Base-by-base conservation (phyloP, 2,329 filamentous ascomycete species). In the Erysiphe neolycopersici region DNA sequence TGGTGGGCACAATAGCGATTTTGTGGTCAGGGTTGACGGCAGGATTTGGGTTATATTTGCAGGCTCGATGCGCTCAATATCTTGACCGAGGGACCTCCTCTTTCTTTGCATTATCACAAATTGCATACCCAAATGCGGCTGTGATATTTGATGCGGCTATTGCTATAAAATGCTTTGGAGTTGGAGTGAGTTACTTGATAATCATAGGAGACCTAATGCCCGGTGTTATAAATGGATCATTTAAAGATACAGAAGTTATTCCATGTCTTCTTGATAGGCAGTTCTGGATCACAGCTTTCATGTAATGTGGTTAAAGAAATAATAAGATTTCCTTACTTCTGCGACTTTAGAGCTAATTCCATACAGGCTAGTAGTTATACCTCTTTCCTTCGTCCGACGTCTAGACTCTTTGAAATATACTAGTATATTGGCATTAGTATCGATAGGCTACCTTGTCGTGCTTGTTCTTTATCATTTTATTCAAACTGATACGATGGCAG, bases 161-260 rank as follows among this genome's bases (percentile, higher is more conserved):
- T 57, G 84, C 87, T 12, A 75, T 98, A 56, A 98, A 98, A 59
- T 98, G 89, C 61, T 98, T 98, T 57, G 89, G 89, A 33, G 89
- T 98, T 10, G 89, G 81, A 18, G 82, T 95, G 47, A 94, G 84
- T 53, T 98, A 98, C 62, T 71, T 98, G 53, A 98, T 98, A 56
- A 95, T 98, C 55, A 95, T 98, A 52, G 89, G 89, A 42, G 89
- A 98, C 58, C 64, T 98, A 48, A 98, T 98, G 89, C 89, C 89
- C 0, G 87, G 84, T 35, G 89, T 98, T 10, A 75, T 89, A 19
- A 64, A 73, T 47, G 89, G 85, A 4, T 87, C 98, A 59, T 71
- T 73, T 47, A 67, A 70, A 41, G 63, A 65, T 42, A 69, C 71
- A 17, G 70, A 67, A 16, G 66, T 71, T 2, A 63, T 78, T 38